These are phyloP conservation scores for Wolfiporia cocos DNA, from an alignment of 1,284 basidiomycete genomes.

Conservation along the genomic window DNA sequence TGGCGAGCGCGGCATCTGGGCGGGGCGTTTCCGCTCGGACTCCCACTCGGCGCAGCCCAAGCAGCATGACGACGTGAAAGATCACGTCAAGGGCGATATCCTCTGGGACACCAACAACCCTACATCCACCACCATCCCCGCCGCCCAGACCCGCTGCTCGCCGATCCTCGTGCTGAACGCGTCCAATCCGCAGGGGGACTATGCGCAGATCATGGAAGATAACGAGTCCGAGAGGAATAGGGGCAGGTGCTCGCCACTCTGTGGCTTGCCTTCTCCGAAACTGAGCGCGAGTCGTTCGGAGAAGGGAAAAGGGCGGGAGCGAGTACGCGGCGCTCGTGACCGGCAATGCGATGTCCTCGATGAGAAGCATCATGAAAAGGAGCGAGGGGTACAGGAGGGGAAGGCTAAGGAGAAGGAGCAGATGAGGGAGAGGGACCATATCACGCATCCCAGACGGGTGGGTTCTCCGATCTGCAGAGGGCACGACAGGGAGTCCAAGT, in stretches of 20 bases:
- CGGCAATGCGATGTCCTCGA: constrained; percentile 8
- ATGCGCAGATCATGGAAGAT: constrained; percentile 12
- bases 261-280: constrained; percentile 20
- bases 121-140: no score
- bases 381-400: constrained; percentile 2
- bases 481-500: constrained; percentile 16
- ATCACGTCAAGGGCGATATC: constrained; percentile 3
- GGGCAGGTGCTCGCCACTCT: constrained; percentile 27
- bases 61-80: constrained; percentile 6
- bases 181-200: no score
- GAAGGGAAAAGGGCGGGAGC: constrained; percentile 24
- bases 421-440: constrained; percentile 19
- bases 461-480: constrained; percentile 23
- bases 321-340: constrained; percentile 11
- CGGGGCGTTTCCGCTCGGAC: constrained; percentile 16
- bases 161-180: no score
- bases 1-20: constrained; percentile 13
- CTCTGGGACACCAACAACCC: constrained; percentile 12
- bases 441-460: constrained; percentile 24
- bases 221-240: constrained; percentile 15
- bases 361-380: not conserved
- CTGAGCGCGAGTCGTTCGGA: constrained; percentile 13
- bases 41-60: constrained; percentile 18
- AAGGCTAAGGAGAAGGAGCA: constrained; percentile 8
- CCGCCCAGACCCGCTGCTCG: no score